Base-by-base conservation (phyloP, 148 eudicot species). In the Camellia sinensis region DNA sequence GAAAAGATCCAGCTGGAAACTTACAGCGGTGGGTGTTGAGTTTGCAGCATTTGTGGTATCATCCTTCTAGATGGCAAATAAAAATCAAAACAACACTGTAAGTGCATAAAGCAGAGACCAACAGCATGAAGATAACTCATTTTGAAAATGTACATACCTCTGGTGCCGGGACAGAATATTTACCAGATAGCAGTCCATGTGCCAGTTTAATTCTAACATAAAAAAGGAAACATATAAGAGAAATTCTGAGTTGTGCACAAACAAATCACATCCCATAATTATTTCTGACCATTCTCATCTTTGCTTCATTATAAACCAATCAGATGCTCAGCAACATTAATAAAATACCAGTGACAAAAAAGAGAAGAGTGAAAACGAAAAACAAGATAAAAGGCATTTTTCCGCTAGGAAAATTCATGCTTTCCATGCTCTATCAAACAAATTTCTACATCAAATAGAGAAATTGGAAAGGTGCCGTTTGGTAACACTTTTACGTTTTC, bases 171-270 rank as follows among this genome's bases (percentile, higher is more conserved):
- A 84, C 74, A 40, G 99, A 92, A 83, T 93, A 96, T 88, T 88
- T 96, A 78, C 99, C 98, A 73, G 99, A 96, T 67, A 96, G 88
- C 89, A 96, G 82, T 40, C 99, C 99, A 84, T 93, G 92, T 46
- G 90, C 97, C 65, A 96, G 84, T 79, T 96, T 96, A 19, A 92
- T 84, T 86, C 99, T 93, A 87, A 75, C 84, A 82, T 57, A 83
- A 4, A 73, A 50, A 57, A 46, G 70, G 59, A 61, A 65, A 59
- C 72, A 75, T 52, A 12, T 56, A 43, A 79, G 63, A 66, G 18
- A 62, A 5, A 12, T 70, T 46, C 18, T 59, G 43, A 75, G 19
- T 69, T 43, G 69, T 7, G 40, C 19, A 48, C 12, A 79, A 50
- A 19, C 6, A 43, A 50, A 63, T 18, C 43, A 48, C 29, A 68